Base-by-base conservation (phyloP, 2,329 filamentous ascomycete species). In the Rasamsonia emersonii region DNA sequence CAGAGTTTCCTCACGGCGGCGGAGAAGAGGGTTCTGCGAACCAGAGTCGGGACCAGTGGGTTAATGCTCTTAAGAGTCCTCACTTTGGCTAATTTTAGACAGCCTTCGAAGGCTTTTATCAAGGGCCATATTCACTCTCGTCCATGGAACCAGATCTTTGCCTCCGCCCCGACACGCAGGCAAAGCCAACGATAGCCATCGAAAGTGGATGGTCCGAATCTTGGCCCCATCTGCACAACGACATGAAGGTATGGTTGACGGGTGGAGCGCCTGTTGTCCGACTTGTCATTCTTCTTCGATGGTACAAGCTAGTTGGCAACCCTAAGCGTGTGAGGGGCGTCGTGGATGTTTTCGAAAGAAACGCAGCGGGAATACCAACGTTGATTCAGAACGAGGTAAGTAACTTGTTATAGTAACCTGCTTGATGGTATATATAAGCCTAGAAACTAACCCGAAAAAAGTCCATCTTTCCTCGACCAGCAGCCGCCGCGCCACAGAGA, bases 181-280 rank as follows among this genome's bases (percentile, higher is more conserved):
- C n/a, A 8, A 5, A n/a, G 5, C 36, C 36, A 10, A 29, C 36
- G n/a, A 24, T 41, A 6, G 39, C 24, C 5, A 19, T 37, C 5
- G 36, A 39, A 24, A 30, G 30, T 24, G 36, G 33, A 18, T 41
- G 36, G 36, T 17, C 20, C n/a, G 33, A 41, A 24, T 20, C 18
- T 19, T 19, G 24, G 3, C 7, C 18, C 2, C 6, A 23, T n/a
- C 32, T 41, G n/a, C 24, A 36, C 5, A 29, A 25, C n/a, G 37
- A 41, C 18, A 39, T 32, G 33, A 16, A n/a, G 4, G 21, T 41
- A 3, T 39, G 39, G 39, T 21, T 41, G 13, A 16, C 14, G 10
- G 36, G 36, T 8, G 28, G 33, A 4, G n/a, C 4, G 9, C 30
- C 26, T 17, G n/a, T 24, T 18, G 24, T 39, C 9, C 10, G 34